Conservation (phyloP, 2,329 filamentous ascomycete species). For the Fusarium sarcochroum region DNA sequence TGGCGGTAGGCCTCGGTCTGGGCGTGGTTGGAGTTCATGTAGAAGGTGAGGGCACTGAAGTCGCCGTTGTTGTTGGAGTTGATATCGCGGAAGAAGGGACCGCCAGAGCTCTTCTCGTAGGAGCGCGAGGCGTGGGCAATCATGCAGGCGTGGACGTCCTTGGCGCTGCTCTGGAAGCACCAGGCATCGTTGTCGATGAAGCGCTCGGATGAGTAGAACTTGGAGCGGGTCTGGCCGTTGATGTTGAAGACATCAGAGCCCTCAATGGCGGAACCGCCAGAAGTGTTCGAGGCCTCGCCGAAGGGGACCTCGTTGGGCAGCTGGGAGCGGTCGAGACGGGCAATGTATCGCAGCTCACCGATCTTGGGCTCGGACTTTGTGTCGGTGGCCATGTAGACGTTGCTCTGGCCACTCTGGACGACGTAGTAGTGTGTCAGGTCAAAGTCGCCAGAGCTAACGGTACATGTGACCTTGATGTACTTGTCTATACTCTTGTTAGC, state of each 20-base stretch:
- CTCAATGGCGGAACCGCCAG: conserved; percentile 66
- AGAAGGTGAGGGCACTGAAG: conserved; percentile 73
- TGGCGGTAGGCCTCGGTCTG: conserved; percentile 73
- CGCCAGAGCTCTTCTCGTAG: conserved; percentile 73
- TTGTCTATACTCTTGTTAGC: conserved; percentile 44
- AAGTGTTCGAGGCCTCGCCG: conserved; percentile 68
- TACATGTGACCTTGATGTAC: conserved; percentile 74
- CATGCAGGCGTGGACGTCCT: conserved; percentile 71
- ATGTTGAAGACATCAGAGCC: conserved; percentile 72
- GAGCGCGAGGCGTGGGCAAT: conserved; percentile 62
- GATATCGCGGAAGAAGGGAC: conserved; percentile 77
- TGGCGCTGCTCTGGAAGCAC: conserved; percentile 67
- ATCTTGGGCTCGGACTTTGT: conserved; percentile 69
- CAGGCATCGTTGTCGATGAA: conserved; percentile 78
- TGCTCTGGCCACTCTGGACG: conserved; percentile 70
- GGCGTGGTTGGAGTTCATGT: conserved; percentile 77
- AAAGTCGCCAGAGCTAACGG: conserved; percentile 61
- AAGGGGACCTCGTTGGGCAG: conserved; percentile 68
- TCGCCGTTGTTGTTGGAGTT: conserved; percentile 73
- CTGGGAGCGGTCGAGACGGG: conserved; percentile 66
- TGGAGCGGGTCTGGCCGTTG: conserved; percentile 73
- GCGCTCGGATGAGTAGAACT: conserved; percentile 78
- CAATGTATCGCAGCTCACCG: conserved; percentile 75
- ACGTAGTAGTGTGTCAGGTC: conserved; percentile 74
- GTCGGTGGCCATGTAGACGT: conserved; percentile 73